Conservation (phyloP, 2,329 filamentous ascomycete species). For the Pseudogymnoascus sp. region DNA sequence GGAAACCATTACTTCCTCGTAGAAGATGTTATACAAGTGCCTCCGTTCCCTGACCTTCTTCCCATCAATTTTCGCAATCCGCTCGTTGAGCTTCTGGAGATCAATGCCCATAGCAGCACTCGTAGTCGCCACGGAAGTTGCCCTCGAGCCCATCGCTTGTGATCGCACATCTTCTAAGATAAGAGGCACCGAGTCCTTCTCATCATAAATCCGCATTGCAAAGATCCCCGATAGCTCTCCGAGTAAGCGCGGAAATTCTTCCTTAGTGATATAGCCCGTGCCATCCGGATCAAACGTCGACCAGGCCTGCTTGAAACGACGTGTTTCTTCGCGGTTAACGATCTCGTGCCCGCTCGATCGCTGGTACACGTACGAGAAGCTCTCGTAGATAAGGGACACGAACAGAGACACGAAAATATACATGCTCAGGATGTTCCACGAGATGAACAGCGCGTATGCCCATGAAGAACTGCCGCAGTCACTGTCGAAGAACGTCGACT, state of each 20-base stretch:
- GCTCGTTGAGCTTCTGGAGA: slow-evolving; percentile 63
- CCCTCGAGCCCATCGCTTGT: slow-evolving; percentile 30
- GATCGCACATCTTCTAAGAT: slow-evolving; percentile 75
- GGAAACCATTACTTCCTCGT: slow-evolving; percentile 89
- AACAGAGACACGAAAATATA: slow-evolving; percentile 99
- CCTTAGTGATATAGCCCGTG: slow-evolving; percentile 82
- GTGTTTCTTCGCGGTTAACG: slow-evolving; percentile 86
- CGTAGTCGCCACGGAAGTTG: slow-evolving; percentile 43
- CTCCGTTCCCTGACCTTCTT: slow-evolving; percentile 66
- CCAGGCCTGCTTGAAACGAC: slow-evolving; percentile 97
- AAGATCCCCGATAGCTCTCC: slow-evolving; percentile 93
- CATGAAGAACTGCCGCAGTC: slow-evolving; percentile 89
- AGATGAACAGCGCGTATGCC: slow-evolving; percentile 83
- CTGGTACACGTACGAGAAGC: slow-evolving; percentile 98
- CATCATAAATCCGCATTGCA: slow-evolving; percentile 92
- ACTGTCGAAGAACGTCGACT: slow-evolving; percentile 66
- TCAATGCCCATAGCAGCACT: slow-evolving; percentile 55
- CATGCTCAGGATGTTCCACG: slow-evolving; percentile 99
- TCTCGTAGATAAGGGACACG: slow-evolving; percentile 97
- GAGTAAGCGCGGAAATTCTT: slow-evolving; percentile 78
- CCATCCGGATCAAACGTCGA: slow-evolving; percentile 88
- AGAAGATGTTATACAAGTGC: slow-evolving; percentile 84
- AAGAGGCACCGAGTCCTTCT: slow-evolving; percentile 76
- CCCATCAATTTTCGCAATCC: slow-evolving; percentile 67
- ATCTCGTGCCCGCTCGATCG: slow-evolving; percentile 85